phyloP scores from a whole-genome alignment of 768 basidiomycete species.

The Tricholoma terreum region DNA sequence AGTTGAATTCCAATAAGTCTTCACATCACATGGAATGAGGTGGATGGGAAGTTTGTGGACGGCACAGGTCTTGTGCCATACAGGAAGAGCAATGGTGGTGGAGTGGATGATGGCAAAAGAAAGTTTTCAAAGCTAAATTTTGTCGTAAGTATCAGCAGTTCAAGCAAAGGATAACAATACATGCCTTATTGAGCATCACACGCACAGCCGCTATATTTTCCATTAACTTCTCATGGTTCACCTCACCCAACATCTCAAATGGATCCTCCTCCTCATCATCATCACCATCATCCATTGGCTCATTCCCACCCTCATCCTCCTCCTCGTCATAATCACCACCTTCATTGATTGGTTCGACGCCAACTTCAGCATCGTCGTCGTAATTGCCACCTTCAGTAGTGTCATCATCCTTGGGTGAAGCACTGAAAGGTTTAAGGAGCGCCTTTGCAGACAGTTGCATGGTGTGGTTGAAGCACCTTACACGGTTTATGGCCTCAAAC shows the following conservation, averaged over 20 bases:
- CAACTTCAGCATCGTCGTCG: neutral
- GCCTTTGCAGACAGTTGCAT: constrained; percentile 30
- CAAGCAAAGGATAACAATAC: neutral
- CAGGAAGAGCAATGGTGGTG: constrained; percentile 4
- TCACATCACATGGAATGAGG: constrained; percentile 28
- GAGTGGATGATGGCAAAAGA: neutral
- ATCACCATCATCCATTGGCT: constrained; percentile 18
- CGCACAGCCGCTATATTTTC: constrained; percentile 12
- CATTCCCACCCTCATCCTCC: constrained; percentile 9
- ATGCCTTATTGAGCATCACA: constrained; percentile 31
- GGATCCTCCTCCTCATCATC: constrained; percentile 16
- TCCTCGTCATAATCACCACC: neutral
- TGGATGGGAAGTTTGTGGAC: neutral
- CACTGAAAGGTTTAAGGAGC: constrained; percentile 26
- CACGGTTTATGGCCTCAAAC: constrained; percentile 21
- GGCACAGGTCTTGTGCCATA: constrained; percentile 4
- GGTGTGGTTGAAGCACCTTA: constrained; percentile 37
- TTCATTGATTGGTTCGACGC: neutral
- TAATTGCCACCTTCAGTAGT: neutral
- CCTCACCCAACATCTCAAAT: constrained; percentile 3
- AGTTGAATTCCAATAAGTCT: too few relatives aligned
- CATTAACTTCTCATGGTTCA: constrained; percentile 16
- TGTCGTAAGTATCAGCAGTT: constrained; percentile 1
- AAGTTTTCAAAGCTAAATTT: neutral
- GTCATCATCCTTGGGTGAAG: constrained; percentile 16